phyloP scores from a whole-genome alignment of 148 eudicot species.

The Chenopodium berlandieri region DNA sequence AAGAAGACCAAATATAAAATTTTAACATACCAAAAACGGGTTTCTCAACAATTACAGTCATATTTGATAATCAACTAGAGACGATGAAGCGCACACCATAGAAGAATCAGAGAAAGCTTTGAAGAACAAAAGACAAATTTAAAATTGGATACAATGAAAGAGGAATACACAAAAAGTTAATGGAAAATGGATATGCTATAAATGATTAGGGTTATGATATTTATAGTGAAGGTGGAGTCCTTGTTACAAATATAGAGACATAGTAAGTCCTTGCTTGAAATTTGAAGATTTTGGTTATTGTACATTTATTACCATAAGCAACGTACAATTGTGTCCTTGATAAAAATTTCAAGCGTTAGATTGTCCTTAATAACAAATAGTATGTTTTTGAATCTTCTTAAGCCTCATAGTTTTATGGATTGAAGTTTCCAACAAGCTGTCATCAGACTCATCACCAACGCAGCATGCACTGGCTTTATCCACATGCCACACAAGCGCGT shows the following conservation, averaged over 20 bases:
- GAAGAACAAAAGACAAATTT: background rate
- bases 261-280: conserved; percentile 31
- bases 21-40: conserved; percentile 34
- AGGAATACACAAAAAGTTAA: background rate
- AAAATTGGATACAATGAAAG: too few relatives aligned
- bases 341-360: background rate
- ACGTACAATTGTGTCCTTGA: conserved; percentile 27
- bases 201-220: background rate
- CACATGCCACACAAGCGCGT: conserved; percentile 13
- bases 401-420: background rate
- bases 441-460: conserved; percentile 15
- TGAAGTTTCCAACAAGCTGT: background rate
- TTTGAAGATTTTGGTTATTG: conserved; percentile 14
- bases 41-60: conserved; percentile 37
- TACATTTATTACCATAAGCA: background rate
- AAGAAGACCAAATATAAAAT: background rate
- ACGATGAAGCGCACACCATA: background rate
- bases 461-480: background rate
- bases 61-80: background rate
- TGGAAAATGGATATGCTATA: background rate
- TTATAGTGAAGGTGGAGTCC: conserved; percentile 20
- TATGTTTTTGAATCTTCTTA: background rate
- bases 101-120: background rate
- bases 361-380: conserved; percentile 28
- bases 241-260: background rate